A percentile compares a stretch with the other conserved stretches of the same genome.
These are phyloP conservation scores for Yamadazyma aaseri DNA, from an alignment of 1,139 yeast species.

Conservation along the genomic window DNA sequence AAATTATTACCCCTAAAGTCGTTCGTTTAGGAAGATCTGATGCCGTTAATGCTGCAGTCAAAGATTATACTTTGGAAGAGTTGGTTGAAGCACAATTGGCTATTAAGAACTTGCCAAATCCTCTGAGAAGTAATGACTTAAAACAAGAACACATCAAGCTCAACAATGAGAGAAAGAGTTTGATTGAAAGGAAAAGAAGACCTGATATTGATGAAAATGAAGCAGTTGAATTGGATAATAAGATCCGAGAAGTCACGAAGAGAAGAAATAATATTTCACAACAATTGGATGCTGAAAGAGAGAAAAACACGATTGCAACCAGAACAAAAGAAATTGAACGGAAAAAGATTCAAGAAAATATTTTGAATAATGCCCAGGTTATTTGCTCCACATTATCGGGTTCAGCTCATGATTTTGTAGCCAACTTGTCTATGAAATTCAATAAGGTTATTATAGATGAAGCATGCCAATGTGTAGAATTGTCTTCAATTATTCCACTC, in stretches of 20 bases:
- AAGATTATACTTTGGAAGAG: conserved; percentile 84
- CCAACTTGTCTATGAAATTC: conserved; percentile 71
- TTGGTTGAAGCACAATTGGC: conserved; percentile 68
- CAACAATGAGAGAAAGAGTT: conserved; percentile 48
- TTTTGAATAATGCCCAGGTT: conserved; percentile 76
- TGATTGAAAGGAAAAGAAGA: conserved; percentile 39
- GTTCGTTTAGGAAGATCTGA: conserved; percentile 93
- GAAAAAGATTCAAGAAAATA: conserved; percentile 68
- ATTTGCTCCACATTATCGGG: conserved; percentile 94
- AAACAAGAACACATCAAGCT: conserved; percentile 54
- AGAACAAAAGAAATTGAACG: conserved; percentile 80
- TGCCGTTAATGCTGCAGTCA: conserved; percentile 79
- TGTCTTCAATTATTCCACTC: conserved; percentile 88
- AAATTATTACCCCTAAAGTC: conserved; percentile 59
- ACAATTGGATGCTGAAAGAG: conserved; percentile 77
- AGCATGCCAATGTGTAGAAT: conserved; percentile 96
- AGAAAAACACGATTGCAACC: conserved; percentile 60
- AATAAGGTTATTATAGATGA: conserved; percentile 97
- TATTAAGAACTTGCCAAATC: conserved; percentile 33
- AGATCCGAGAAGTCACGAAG: conserved; percentile 55
- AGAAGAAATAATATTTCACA: conserved; percentile 69
- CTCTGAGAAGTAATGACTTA: conserved; percentile 43
- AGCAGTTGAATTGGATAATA: conserved; percentile 44
- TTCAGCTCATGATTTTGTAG: conserved; percentile 85
- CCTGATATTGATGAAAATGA: conserved; percentile 36